Base-by-base conservation (phyloP, 108 stramenopile genomes). In the Skeletonema costatum region DNA sequence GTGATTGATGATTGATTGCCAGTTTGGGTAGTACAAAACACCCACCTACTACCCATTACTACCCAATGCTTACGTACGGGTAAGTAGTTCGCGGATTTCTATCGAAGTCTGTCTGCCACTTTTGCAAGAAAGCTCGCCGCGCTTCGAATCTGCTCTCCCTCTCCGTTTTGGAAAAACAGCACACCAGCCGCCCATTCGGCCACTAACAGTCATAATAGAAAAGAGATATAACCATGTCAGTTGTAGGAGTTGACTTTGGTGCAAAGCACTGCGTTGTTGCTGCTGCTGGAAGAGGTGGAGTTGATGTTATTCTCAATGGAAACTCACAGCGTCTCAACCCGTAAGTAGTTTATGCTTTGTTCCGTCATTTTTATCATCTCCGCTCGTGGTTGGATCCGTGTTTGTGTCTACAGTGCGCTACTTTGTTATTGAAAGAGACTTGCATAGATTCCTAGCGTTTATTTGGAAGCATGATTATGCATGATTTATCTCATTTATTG, bases 261-360 rank as follows among this genome's bases (percentile, higher is more conserved):
- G 88, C 84, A 60, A 84, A 89, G 60, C 90, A 96, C 85, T 87
- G 90, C 71, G 87, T 97, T 21, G 96, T 99, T 70, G 97, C 97
- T 29, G 92, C 97, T 60, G 98, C 98, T 2, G 97, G 93, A 32
- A 86, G 96, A 41, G 98, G 99, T 58, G 98, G 98, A 41, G 97
- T 99, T 32, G 98, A 98, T 81, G 97, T 99, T 36, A 91, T 98
- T 84, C 91, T 99, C 46, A 99, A 99, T 90, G 99, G 98, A 64
- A 95, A 88, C 73, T 95, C 93, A 65, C 96, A 98, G 77, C 93
- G 99, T 59, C 93, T 94, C 65, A 99, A 97, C 81, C 95, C 97
- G 86, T 95, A 87, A 89, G 91, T 97, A 32, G 64, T 87, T 39
- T 51, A 14, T 46, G 36, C 12, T 42, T 48, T 46, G 32, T 64